Base-by-base conservation (phyloP, 2,329 filamentous ascomycete genomes). In the Bipolaris sorokiniana region DNA sequence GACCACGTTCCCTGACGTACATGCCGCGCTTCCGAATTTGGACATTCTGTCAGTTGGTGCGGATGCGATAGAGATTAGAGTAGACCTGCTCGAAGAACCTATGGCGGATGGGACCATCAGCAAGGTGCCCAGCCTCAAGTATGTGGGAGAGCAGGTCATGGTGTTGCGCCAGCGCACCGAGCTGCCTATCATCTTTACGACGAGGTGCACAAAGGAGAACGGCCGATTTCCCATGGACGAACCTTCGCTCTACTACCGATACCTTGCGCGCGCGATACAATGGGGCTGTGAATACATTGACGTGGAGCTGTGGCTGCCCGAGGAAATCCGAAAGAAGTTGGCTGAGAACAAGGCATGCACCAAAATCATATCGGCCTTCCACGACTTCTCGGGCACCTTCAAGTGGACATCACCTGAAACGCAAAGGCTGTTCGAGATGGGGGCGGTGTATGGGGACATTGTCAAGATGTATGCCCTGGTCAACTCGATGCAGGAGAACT, bases 241-340 rank as follows among this genome's bases (percentile, higher is more conserved):
- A 53, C 90, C 90, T 0, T 80, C 82, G 13, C 73, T 95, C 41
- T 94, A 89, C 74, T 91, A 90, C 76, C 83, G 88, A 57, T 94
- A 95, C 69, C 83, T 96, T n/a, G 88, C 88, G 68, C 86, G 90
- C 34, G 91, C 92, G 3, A 90, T 95, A 51, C 89, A 95, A 70
- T 96, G 91, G 90, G 91, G 92, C 1, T 89, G 92, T 57, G 91
- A 96, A 75, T 96, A 96, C 72, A 89, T 96, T 61, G 91, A 96
- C 69, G 91, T 96, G 50, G 91, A 96, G 78, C 79, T 96, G 37
- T 95, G 91, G 90, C 83, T 96, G 36, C 91, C 91, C 1, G 90
- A 93, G 72, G 80, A 85, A 6, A 90, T 96, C 54, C 83, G 91
- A 61, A 82, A 82, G 61, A 83, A 81, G 58, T 77, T 96, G 9